A percentile compares a stretch with the other conserved stretches of the same genome.
phyloP scores from a whole-genome alignment of 176 grass and related monocot species.

The Oryza rufipogon region DNA sequence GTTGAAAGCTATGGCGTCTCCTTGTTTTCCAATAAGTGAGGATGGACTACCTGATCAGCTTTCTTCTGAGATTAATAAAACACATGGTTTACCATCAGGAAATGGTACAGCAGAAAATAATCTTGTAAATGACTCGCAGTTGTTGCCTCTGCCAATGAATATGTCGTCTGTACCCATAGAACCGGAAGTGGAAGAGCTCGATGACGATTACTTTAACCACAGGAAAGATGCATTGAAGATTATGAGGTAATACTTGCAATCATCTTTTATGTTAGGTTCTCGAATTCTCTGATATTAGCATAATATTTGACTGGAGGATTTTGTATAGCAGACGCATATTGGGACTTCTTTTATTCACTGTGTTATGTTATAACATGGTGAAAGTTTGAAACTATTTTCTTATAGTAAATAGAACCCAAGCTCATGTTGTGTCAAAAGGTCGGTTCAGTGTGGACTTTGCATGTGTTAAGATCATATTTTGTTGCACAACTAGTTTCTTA shows the following conservation, averaged over 20 bases:
- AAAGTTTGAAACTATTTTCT: not conserved
- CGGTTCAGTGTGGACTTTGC: not conserved
- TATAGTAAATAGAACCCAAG: not conserved
- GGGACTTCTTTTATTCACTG: not conserved
- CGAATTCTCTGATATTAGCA: not conserved
- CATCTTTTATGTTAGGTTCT: constrained; percentile 29
- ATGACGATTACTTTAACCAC: constrained; percentile 73
- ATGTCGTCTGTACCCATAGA: constrained; percentile 52
- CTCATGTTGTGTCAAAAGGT: not conserved
- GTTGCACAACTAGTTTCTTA: not conserved
- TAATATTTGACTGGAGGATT: not conserved
- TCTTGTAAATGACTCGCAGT: constrained; percentile 40
- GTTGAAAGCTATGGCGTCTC: constrained; percentile 68
- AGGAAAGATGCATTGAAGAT: constrained; percentile 87
- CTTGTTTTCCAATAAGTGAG: constrained; percentile 40
- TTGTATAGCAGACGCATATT: not conserved
- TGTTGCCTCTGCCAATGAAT: constrained; percentile 39
- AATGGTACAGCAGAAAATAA: constrained; percentile 29
- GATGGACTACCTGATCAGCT: constrained; percentile 29
- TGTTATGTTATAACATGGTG: not conserved
- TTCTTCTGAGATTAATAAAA: constrained; percentile 46
- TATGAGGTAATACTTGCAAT: constrained; percentile 66
- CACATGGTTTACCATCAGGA: constrained; percentile 21
- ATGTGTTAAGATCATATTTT: not conserved
- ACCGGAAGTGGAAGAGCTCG: constrained; percentile 63